Percentiles rank a stretch among this genome's conserved stretches.
Evolutionary conservation across 495 filamentous ascomycete genomes (phyloP).

Genomic region (Ascobolus immersus): DNA sequence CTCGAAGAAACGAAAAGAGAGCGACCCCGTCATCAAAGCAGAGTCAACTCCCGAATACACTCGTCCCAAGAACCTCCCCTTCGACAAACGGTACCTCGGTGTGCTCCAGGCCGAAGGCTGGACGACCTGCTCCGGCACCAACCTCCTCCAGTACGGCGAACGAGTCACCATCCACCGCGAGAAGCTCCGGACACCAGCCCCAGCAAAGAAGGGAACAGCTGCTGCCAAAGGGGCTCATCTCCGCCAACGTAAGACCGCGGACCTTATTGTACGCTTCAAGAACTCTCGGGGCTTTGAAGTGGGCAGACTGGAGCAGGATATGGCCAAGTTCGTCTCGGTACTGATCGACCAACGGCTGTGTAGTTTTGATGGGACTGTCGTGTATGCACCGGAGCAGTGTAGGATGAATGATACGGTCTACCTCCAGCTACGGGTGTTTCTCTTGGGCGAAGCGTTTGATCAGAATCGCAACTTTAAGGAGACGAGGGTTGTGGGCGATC

Average conservation of each 20-base stretch:
- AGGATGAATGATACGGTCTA: conserved; percentile 83
- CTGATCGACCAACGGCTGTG: conserved; percentile 81
- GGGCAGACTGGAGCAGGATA: conserved; percentile 69
- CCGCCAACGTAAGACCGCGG: conserved; percentile 32
- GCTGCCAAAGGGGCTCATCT: conserved; percentile 17
- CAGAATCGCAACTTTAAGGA: too few relatives aligned
- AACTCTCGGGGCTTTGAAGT: conserved; percentile 56
- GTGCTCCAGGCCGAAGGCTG: conserved; percentile 79
- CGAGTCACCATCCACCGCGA: conserved; percentile 62
- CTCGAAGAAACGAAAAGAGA: neutral
- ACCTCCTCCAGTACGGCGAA: conserved; percentile 52
- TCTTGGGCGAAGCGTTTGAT: conserved; percentile 48
- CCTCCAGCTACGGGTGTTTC: conserved; percentile 55
- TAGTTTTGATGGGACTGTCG: conserved; percentile 61
- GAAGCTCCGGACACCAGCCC: conserved; percentile 22
- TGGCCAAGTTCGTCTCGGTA: conserved; percentile 79
- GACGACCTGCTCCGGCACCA: conserved; percentile 63
- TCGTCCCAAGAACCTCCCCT: conserved; percentile 1
- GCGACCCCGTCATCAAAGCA: neutral
- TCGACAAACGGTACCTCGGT: conserved; percentile 67
- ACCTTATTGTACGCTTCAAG: conserved; percentile 86
- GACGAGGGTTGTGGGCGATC: conserved; percentile 32
- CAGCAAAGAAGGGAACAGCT: conserved; percentile 26
- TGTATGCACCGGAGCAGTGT: conserved; percentile 66
- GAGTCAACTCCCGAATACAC: conserved; percentile 8